phyloP scores from a whole-genome alignment of 1,284 basidiomycete species.

The Ceratobasidium sp. region DNA sequence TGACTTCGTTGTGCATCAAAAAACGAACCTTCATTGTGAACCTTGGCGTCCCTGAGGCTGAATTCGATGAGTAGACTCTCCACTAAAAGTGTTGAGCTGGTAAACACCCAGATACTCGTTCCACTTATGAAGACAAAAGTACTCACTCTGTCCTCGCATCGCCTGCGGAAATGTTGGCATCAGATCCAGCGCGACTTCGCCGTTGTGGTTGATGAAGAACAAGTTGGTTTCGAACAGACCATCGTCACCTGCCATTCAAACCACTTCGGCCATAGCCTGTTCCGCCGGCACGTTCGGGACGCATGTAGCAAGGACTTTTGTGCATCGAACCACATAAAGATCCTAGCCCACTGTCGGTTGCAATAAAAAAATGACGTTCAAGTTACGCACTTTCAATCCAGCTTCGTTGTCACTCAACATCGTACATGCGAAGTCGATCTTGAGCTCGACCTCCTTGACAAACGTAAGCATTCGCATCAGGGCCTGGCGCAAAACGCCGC shows the following conservation, averaged over 20 bases:
- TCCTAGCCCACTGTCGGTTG: neutral
- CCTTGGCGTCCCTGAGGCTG: too few relatives aligned
- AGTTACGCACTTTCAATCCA: neutral
- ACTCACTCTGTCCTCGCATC: neutral
- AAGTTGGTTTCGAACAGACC: neutral
- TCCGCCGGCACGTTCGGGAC: neutral
- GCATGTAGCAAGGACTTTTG: neutral
- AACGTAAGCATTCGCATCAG: neutral
- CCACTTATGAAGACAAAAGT: too few relatives aligned
- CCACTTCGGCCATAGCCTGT: neutral
- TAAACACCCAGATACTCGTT: too few relatives aligned
- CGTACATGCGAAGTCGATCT: neutral
- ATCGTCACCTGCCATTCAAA: neutral
- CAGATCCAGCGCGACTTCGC: neutral
- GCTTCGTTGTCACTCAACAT: neutral
- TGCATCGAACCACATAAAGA: neutral
- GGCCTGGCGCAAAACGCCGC: neutral
- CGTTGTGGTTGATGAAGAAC: neutral
- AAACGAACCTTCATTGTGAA: too few relatives aligned
- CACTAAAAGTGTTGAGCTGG: too few relatives aligned
- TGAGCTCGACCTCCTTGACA: neutral
- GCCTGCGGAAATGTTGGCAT: neutral
- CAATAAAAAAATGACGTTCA: neutral
- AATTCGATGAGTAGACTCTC: too few relatives aligned
- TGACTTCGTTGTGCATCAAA: too few relatives aligned